Conservation (phyloP, 148 eudicot species). For the Spergularia bocconei region DNA sequence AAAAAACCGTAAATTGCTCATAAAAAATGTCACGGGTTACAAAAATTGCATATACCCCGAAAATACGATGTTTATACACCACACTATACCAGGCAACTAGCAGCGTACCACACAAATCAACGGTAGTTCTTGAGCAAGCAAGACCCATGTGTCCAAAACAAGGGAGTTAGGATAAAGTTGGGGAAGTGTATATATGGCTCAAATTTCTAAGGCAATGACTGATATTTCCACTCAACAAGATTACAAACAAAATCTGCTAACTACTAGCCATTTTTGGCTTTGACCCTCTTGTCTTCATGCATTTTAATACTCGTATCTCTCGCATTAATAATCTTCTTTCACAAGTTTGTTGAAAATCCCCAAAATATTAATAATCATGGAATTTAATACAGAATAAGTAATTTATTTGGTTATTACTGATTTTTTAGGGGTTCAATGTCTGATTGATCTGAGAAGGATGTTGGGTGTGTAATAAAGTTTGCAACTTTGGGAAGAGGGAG, state of each 20-base stretch:
- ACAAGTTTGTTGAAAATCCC: background rate
- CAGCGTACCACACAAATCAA: background rate
- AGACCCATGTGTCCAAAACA: constrained; percentile 4
- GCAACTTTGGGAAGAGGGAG: constrained; percentile 15
- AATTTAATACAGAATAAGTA: constrained; percentile 1
- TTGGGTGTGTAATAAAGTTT: constrained; percentile 9
- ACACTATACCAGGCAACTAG: too few species aligned
- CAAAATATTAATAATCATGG: background rate
- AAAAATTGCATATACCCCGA: too few species aligned
- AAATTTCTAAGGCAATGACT: constrained; percentile 27
- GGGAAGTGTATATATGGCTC: constrained; percentile 6
- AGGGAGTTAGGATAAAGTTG: background rate
- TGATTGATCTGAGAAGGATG: constrained; percentile 18
- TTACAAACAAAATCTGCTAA: constrained; percentile 7
- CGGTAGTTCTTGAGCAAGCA: background rate
- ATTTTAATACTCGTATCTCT: constrained; percentile 1
- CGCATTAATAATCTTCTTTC: background rate
- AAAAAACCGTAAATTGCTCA: too few species aligned
- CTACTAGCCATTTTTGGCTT: constrained; percentile 23
- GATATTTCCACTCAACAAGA: constrained; percentile 21
- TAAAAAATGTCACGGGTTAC: too few species aligned
- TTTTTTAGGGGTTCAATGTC: constrained; percentile 27
- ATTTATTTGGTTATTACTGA: background rate
- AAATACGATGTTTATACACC: too few species aligned
- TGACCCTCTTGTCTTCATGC: background rate